Conservation (phyloP, 2,329 filamentous ascomycete genomes). For the Exophiala aquamarina region DNA sequence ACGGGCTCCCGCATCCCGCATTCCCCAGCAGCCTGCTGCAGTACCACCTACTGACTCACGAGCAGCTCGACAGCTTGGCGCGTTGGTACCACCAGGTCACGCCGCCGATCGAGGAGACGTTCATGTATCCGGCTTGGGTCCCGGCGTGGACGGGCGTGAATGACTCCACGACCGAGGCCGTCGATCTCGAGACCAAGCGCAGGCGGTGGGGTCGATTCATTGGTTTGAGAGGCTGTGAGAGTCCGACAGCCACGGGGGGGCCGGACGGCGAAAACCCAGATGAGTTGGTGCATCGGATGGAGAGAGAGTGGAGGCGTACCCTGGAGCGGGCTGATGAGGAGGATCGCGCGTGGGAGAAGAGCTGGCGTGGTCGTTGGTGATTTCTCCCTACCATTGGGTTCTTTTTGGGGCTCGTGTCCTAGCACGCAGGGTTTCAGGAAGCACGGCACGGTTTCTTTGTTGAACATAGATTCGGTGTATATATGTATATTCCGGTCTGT, state of each 20-base stretch:
- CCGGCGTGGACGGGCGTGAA: slow-evolving; percentile 16
- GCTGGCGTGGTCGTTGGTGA: slow-evolving; percentile 25
- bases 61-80: slow-evolving; percentile 43
- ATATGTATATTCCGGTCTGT: too few relatives aligned
- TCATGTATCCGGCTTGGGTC: slow-evolving; percentile 35
- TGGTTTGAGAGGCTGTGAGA: slow-evolving; percentile 40
- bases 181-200: slow-evolving; percentile 39
- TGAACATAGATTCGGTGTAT: too few relatives aligned
- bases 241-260: slow-evolving; percentile 22
- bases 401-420: neutral
- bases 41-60: slow-evolving; percentile 42
- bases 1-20: slow-evolving; percentile 36
- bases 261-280: slow-evolving; percentile 11
- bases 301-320: slow-evolving; percentile 33
- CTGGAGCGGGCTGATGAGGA: slow-evolving; percentile 31
- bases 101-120: slow-evolving; percentile 34
- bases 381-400: too few relatives aligned
- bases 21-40: slow-evolving; percentile 40
- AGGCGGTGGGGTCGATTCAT: slow-evolving; percentile 45
- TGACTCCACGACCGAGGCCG: slow-evolving; percentile 16
- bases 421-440: neutral
- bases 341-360: slow-evolving; percentile 26
- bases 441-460: too few relatives aligned
- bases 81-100: slow-evolving; percentile 43
- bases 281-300: slow-evolving; percentile 26